A percentile compares a stretch with the other conserved stretches of the same genome.
Evolutionary conservation across 305 asterid species (phyloP).

Genomic region (Fraxinus xanthoxyloides): DNA sequence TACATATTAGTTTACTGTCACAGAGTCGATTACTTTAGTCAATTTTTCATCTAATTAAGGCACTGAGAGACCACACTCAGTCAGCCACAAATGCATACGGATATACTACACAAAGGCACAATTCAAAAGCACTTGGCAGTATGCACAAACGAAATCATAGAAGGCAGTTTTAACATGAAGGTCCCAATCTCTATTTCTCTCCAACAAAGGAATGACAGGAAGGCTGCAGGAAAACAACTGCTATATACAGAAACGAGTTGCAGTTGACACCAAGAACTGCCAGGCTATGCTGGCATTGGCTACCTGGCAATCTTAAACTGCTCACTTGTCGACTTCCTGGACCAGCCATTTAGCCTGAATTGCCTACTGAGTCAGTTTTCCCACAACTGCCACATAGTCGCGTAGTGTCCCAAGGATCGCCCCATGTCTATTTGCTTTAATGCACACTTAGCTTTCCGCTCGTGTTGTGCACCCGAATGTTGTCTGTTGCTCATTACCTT

Average conservation of each 20-base stretch:
- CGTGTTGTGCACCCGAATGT: not conserved
- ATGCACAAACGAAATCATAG: not conserved
- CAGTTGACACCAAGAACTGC: too few relatives aligned
- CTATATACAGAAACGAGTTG: too few relatives aligned
- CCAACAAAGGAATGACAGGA: not conserved
- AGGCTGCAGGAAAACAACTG: too few relatives aligned
- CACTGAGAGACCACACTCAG: not conserved
- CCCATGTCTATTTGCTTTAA: not conserved
- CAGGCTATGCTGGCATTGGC: too few relatives aligned
- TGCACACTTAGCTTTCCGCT: not conserved
- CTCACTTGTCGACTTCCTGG: too few relatives aligned
- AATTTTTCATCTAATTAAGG: not conserved
- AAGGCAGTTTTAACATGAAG: not conserved
- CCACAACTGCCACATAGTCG: not conserved
- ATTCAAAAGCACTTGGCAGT: not conserved
- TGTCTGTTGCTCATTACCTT: not conserved
- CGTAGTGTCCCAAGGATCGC: not conserved
- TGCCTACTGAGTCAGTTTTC: not conserved
- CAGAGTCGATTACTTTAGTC: not conserved
- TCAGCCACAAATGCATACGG: not conserved
- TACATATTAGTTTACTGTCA: not conserved
- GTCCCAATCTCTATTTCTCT: not conserved
- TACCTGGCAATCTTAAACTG: too few relatives aligned
- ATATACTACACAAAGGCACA: not conserved
- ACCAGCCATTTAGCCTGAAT: not conserved